Percentiles rank a stretch among this genome's conserved stretches.
phyloP scores from a whole-genome alignment of 306 rosid species.

The Abrus pulchellus region DNA sequence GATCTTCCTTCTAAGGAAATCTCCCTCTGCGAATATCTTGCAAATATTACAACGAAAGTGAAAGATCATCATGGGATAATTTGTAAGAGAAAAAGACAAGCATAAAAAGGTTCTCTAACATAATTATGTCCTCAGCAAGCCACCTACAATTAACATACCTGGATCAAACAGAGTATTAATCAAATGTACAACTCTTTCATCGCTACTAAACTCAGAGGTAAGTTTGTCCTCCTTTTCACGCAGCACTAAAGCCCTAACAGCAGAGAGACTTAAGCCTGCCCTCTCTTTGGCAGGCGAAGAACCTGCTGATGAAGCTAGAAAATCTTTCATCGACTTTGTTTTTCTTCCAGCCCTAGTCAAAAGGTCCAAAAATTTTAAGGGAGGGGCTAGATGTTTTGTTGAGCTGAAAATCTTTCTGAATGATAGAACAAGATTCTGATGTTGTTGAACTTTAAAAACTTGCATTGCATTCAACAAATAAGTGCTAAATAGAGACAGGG shows the following conservation, averaged over 20 bases:
- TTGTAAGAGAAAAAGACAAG: conserved; percentile 18
- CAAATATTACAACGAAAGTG: conserved; percentile 82
- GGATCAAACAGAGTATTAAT: conserved; percentile 76
- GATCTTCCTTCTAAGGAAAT: conserved; percentile 79
- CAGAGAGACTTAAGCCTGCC: conserved; percentile 76
- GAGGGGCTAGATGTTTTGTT: conserved; percentile 33
- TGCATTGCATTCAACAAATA: conserved; percentile 10
- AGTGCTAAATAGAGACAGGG: conserved; percentile 21
- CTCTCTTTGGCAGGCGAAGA: conserved; percentile 85
- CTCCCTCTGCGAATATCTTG: conserved; percentile 94
- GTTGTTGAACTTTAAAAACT: conserved; percentile 4
- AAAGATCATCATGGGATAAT: conserved; percentile 71
- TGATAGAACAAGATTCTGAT: conserved; percentile 37
- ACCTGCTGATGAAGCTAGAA: conserved; percentile 65
- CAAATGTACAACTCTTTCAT: conserved; percentile 75
- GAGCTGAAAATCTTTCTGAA: conserved; percentile 36
- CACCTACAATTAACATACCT: conserved; percentile 72
- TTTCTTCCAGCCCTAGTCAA: conserved; percentile 84
- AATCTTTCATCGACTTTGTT: conserved; percentile 79
- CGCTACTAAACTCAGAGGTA: conserved; percentile 62
- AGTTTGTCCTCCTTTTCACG: conserved; percentile 86
- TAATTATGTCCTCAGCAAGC: conserved; percentile 42
- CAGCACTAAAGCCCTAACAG: conserved; percentile 84
- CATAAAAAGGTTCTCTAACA: conserved; percentile 33
- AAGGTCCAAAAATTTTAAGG: conserved; percentile 46